Evolutionary conservation across 768 basidiomycete genomes (phyloP), one percentile per base, ranked within the genome.

Genomic region (Pleurotus citrinopileatus): DNA sequence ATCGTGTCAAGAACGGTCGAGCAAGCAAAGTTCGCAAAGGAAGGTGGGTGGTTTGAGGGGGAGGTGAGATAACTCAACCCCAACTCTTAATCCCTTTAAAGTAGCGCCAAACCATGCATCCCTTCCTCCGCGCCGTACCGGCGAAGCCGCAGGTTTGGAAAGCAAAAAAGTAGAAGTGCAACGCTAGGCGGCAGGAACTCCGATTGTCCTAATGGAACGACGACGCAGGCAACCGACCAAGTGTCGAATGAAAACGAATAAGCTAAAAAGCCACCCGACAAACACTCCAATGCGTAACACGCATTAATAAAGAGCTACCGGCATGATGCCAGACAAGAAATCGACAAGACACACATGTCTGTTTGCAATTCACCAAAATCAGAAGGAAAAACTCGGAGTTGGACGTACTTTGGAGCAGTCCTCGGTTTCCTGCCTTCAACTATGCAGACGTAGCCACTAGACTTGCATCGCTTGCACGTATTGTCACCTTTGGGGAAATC

Each of bases 371-470:
- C 48, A 51, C 58, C 62, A 64, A 64, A 58, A 53, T 59, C n/a
- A n/a, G n/a, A n/a, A n/a, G n/a, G n/a, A n/a, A n/a, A n/a, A n/a
- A n/a, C n/a, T n/a, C n/a, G n/a, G n/a, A n/a, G n/a, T n/a, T n/a
- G n/a, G 54, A 83, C 90, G 82, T 68, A 93, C 91, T 91, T 93
- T 57, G 90, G 89, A 22, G 83, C 83, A 23, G 80, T 86, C 62
- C 83, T 78, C 52, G 83, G 87, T 71, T 89, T 91, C 57, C 90
- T 79, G 45, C 89, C 89, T 68, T 91, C 90, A 34, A 92, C 89
- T 59, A 91, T 83, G 66, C 91, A 93, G 38, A 82, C 76, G 69
- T 91, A 87, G 1, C 87, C 84, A 46, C 84, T 81, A 23, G 77
- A 61, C 60, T 81, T 85, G 68, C 91, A 93, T 44, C 91, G 81